These are phyloP conservation scores for Russula vinacea DNA, from an alignment of 768 basidiomycete genomes.

Conservation along the genomic window DNA sequence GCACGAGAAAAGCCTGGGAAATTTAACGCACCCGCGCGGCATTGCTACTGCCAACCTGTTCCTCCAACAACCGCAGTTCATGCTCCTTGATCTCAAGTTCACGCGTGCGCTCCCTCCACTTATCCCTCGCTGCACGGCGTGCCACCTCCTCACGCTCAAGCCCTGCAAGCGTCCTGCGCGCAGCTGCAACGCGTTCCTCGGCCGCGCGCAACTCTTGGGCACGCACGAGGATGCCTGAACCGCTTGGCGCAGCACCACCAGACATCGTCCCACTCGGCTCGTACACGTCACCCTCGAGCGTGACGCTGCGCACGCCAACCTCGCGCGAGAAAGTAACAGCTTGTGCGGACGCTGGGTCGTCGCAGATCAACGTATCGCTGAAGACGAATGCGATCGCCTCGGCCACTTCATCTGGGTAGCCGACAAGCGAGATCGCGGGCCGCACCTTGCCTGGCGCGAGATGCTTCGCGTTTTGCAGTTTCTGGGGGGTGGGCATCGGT, in stretches of 20 bases:
- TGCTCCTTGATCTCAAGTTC: conserved; percentile 90
- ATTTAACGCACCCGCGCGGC: conserved; percentile 68
- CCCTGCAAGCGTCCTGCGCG: conserved; percentile 45
- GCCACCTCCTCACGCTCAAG: conserved; percentile 56
- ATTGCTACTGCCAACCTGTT: conserved; percentile 85
- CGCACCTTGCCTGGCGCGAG: conserved; percentile 79
- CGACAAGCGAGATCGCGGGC: conserved; percentile 84
- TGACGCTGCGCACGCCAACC: conserved; percentile 78
- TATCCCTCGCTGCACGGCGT: conserved; percentile 51
- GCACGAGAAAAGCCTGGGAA: background rate
- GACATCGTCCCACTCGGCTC: conserved; percentile 93
- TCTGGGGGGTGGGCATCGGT: conserved; percentile 44
- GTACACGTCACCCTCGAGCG: conserved; percentile 92
- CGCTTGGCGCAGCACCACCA: conserved; percentile 82
- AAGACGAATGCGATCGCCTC: conserved; percentile 94
- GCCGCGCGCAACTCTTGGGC: conserved; percentile 78
- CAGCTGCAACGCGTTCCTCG: conserved; percentile 56
- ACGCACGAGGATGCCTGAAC: conserved; percentile 69
- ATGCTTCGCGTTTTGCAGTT: conserved; percentile 66
- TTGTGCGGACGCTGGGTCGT: conserved; percentile 83
- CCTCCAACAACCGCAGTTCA: conserved; percentile 74
- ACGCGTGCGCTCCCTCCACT: conserved; percentile 56
- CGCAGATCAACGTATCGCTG: conserved; percentile 87
- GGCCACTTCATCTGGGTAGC: conserved; percentile 74
- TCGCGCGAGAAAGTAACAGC: conserved; percentile 75